phyloP scores from a whole-genome alignment of 495 filamentous ascomycete genomes.

The Hypomontagnella submonticulosa region DNA sequence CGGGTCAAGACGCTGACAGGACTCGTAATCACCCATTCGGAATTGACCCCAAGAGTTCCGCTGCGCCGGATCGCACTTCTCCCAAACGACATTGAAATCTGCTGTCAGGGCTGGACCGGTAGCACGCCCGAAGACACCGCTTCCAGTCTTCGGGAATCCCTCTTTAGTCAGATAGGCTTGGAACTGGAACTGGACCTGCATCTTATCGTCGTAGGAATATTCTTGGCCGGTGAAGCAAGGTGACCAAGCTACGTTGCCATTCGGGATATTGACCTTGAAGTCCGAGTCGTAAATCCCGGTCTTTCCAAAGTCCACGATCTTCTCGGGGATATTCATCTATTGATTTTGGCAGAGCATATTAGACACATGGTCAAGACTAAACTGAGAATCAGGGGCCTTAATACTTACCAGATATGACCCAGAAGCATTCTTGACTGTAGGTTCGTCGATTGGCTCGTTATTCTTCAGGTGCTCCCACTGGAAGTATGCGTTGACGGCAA shows the following conservation, averaged over 20 bases:
- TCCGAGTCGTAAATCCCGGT: conserved; percentile 25
- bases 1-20: conserved; percentile 22
- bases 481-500: conserved; percentile 36
- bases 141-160: conserved; percentile 29
- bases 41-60: conserved; percentile 39
- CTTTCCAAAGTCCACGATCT: conserved; percentile 22
- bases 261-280: conserved; percentile 32
- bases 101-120: conserved; percentile 29
- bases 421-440: conserved; percentile 33
- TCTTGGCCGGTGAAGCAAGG: conserved; percentile 38
- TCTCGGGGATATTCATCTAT: conserved; percentile 32
- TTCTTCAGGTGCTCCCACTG: conserved; percentile 43
- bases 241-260: conserved; percentile 24
- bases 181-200: conserved; percentile 41
- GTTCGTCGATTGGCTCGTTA: conserved; percentile 6
- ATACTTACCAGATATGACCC: conserved; percentile 33
- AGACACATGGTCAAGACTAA: neutral
- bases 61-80: conserved; percentile 31
- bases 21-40: conserved; percentile 36
- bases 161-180: conserved; percentile 39
- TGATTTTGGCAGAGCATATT: neutral
- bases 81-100: conserved; percentile 31
- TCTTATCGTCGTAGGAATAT: conserved; percentile 39
- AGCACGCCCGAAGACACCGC: conserved; percentile 30
- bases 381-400: neutral